Evolutionary conservation across 164 flowering plant genomes (phyloP), one percentile per base, ranked within the genome.

Genomic region (Kalanchoe fedtschenkoi): DNA sequence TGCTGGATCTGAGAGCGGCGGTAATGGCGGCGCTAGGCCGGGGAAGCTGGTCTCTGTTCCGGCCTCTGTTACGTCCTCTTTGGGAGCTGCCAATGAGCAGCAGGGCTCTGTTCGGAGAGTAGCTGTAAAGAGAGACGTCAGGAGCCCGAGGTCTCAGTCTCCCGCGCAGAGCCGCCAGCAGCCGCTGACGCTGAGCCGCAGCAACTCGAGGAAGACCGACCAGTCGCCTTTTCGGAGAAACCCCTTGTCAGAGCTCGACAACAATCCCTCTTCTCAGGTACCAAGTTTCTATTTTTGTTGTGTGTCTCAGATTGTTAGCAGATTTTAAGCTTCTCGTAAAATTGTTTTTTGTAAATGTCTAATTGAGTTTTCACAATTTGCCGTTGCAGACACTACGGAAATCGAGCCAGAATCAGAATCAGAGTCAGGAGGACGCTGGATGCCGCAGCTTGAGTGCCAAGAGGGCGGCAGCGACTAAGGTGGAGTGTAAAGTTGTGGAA

Each of bases 31-130:
- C 30, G 28, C 71, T 24, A 77, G 69, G 71, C 95, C 98, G 0
- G 88, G 80, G 15, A 88, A 85, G 70, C 76, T 92, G 85, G 88
- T 92, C 1, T 81, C 96, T 0, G 95, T 92, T 11, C 96, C 96
- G 15, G 95, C 97, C 5, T 73, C 84, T 24, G 76, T 80, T 4
- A 61, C 82, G 10, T 71, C 75, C 5, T 21, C 76, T 4, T 9
- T 72, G 60, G 70, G 38, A 2, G 70, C 70, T 64, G 85, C 77
- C 26, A 84, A 79, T 65, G 78, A 72, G 64, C 66, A 61, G 65
- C 70, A 68, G 56, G 71, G 63, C 11, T 33, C 64, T 1, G 43
- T 72, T 34, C 84, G 72, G 63, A 78, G 86, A 76, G 75, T 82
- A 29, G 71, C 78, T 17, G 88, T 80, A 39, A 86, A 81, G 83